Base-by-base conservation (phyloP, 2,329 filamentous ascomycete species). In the Endoconidiophora laricicola region DNA sequence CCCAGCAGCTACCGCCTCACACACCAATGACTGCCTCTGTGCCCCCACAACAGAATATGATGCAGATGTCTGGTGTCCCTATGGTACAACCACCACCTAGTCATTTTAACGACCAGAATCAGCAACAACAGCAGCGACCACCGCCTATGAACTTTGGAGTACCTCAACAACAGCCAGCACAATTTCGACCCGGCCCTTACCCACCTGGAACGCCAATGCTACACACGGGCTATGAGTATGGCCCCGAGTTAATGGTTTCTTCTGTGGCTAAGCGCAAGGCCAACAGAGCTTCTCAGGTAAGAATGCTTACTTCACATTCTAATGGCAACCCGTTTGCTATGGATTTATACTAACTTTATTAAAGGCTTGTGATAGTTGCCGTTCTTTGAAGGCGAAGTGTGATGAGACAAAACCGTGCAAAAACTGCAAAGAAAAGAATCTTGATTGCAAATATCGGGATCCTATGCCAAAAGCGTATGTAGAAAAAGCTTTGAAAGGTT, bases 341-440 rank as follows among this genome's bases (percentile, higher is more conserved):
- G n/a, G n/a, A 40, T 14, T 18, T 16, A 3, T 26, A 41, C n/a
- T 59, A 53, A 60, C 52, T 16, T 33, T 22, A 33, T 37, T n/a
- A 41, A 58, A 94, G 81, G 91, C 91, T 37, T 98, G 91, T 64
- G 87, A 94, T 60, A 85, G 82, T 63, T 94, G 87, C 65, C 79
- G 87, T 52, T 76, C 83, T 54, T 74, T 90, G 38, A 94, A 94
- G 64, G 86, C 86, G 12, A 94, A 94, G 65, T 94, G 87, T 62
- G 86, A 94, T 58, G 87, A 94, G 68, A 79, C 80, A 9, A 79
- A 83, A 56, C 87, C 83, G 2, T 82, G 83, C 58, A 90, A 86
- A 60, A 86, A 81, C 58, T 98, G 91, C 63, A 83, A 82, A 58
- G 88, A 96, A 57, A 93, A 93, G 61, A 80, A 76, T 56, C 73